phyloP scores from a whole-genome alignment of 208 protist genomes.

The Porcisia deanei region DNA sequence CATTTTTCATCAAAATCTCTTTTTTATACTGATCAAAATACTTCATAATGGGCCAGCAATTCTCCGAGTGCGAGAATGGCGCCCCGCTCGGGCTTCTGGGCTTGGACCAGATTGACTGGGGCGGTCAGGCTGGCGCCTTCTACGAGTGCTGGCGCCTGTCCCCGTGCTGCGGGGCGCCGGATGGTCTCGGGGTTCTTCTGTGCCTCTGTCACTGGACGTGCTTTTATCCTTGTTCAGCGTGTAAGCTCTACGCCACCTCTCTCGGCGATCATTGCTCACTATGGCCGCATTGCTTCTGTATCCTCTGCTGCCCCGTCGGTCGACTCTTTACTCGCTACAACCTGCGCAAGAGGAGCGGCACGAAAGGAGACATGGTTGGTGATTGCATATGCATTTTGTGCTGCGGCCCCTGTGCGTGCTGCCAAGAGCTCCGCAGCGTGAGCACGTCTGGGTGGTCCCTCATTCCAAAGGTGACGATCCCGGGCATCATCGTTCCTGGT shows the following conservation, averaged over 20 bases:
- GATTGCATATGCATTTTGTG: constrained; percentile 73
- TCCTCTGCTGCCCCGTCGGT: constrained; percentile 59
- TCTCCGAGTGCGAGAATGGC: constrained; percentile 45
- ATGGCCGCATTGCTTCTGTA: constrained; percentile 75
- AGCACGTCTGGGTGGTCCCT: constrained; percentile 55
- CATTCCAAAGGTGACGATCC: constrained; percentile 43
- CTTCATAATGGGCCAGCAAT: constrained; percentile 40
- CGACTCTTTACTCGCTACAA: constrained; percentile 85
- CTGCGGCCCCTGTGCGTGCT: constrained; percentile 71
- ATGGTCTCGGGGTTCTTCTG: constrained; percentile 37
- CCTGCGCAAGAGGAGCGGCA: constrained; percentile 74
- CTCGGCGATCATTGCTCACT: constrained; percentile 61
- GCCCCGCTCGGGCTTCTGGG: constrained; percentile 56
- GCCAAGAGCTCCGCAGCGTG: constrained; percentile 79
- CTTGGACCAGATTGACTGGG: constrained; percentile 70
- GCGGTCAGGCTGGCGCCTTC: constrained; percentile 57
- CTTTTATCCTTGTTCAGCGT: constrained; percentile 44
- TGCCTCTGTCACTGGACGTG: constrained; percentile 68
- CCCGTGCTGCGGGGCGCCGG: constrained; percentile 73
- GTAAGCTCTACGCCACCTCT: constrained; percentile 76
- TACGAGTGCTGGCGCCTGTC: constrained; percentile 76
- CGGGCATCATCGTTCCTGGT: constrained; percentile 48
- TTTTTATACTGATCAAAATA: not conserved
- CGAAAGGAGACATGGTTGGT: constrained; percentile 72
- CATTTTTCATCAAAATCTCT: not conserved